Evolutionary conservation across 108 stramenopile genomes (phyloP).

Genomic region (Pseudonitzschia delicatissima): DNA sequence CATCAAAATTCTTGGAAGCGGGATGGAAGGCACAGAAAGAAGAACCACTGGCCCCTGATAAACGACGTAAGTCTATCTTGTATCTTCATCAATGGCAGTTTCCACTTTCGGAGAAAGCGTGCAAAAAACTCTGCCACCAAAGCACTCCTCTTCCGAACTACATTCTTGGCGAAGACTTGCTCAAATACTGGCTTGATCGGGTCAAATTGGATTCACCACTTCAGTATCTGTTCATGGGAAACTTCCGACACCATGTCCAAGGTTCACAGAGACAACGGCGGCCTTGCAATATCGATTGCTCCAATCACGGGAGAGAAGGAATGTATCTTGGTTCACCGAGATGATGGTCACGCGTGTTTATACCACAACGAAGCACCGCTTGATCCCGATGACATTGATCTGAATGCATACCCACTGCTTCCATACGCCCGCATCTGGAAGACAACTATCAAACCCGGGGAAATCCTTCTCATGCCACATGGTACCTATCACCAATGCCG

Average conservation of each 20-base stretch:
- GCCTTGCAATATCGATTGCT: slow-evolving; percentile 75
- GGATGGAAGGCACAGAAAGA: slow-evolving; percentile 37
- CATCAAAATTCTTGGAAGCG: slow-evolving; percentile 57
- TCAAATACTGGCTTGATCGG: slow-evolving; percentile 69
- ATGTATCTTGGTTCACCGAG: slow-evolving; percentile 71
- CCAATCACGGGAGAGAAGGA: slow-evolving; percentile 82
- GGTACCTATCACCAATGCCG: slow-evolving; percentile 82
- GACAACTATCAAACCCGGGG: slow-evolving; percentile 68
- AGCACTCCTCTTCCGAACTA: slow-evolving; percentile 51
- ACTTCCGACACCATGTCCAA: slow-evolving; percentile 57
- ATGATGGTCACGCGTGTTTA: slow-evolving; percentile 56
- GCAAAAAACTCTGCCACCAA: slow-evolving; percentile 56
- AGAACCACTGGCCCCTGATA: not conserved
- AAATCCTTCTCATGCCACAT: slow-evolving; percentile 83
- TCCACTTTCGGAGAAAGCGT: slow-evolving; percentile 65
- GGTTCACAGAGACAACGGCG: slow-evolving; percentile 72
- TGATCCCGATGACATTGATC: slow-evolving; percentile 46
- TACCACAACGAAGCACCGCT: slow-evolving; percentile 55
- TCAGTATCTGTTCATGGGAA: slow-evolving; percentile 88
- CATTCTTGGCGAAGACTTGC: slow-evolving; percentile 70
- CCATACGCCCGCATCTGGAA: slow-evolving; percentile 60
- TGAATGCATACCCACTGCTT: slow-evolving; percentile 57
- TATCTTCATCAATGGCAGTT: slow-evolving; percentile 91
- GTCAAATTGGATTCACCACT: slow-evolving; percentile 56
- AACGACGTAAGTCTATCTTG: slow-evolving; percentile 29